phyloP scores from a whole-genome alignment of 192 early-diverging fungal genomes.

The Geosiphon pyriformis region DNA sequence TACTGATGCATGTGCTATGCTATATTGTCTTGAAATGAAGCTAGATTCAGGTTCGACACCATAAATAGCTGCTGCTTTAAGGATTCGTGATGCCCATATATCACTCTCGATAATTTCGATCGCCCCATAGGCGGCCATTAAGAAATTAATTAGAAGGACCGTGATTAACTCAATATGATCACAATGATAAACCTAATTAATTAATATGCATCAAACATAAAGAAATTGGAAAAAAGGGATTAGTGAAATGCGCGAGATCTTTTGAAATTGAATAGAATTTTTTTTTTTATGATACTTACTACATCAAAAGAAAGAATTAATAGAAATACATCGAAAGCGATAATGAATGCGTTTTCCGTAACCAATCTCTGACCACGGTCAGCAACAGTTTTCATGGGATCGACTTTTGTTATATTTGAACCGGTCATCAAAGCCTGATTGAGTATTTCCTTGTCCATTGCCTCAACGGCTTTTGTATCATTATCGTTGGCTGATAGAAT shows the following conservation, averaged over 20 bases:
- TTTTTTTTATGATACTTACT: background rate
- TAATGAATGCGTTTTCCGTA: background rate
- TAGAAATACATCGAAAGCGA: background rate
- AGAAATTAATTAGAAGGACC: background rate
- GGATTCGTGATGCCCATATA: background rate
- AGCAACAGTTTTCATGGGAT: background rate
- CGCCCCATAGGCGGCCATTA: background rate
- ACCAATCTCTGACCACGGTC: background rate
- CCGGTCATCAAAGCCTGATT: background rate
- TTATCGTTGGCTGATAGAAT: background rate
- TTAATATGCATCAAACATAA: background rate
- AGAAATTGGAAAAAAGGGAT: background rate
- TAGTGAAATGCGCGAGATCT: background rate
- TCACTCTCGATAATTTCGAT: background rate
- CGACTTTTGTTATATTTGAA: background rate
- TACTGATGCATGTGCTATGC: background rate
- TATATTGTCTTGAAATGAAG: background rate
- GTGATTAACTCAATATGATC: background rate
- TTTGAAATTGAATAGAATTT: background rate
- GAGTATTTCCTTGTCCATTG: background rate
- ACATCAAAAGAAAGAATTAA: background rate
- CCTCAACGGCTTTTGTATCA: background rate
- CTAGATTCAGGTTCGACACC: background rate
- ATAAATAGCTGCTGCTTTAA: background rate
- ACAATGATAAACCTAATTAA: background rate